These are phyloP conservation scores for Chaetoscypha palmicola DNA, from an alignment of 2,329 filamentous ascomycete genomes.

Conservation along the genomic window DNA sequence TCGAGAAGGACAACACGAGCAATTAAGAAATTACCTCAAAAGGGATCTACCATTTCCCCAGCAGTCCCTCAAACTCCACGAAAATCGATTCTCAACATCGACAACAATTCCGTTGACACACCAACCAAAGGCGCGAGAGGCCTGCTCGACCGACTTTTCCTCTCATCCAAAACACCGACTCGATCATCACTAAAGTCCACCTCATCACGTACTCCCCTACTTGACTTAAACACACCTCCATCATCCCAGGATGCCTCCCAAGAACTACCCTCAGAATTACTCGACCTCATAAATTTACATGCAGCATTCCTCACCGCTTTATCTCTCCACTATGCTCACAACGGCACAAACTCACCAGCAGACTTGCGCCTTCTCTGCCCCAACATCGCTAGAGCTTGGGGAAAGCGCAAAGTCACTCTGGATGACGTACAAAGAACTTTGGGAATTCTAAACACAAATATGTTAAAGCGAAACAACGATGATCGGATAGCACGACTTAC, in stretches of 20 bases:
- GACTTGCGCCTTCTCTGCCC: slow-evolving; percentile 56
- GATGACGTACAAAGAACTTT: slow-evolving; percentile 62
- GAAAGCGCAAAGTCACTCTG: slow-evolving; percentile 58
- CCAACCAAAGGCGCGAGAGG: slow-evolving; percentile 28
- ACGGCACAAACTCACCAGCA: slow-evolving; percentile 54
- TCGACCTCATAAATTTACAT: slow-evolving; percentile 58
- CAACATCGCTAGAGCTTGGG: slow-evolving; percentile 62
- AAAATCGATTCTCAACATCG: slow-evolving; percentile 15
- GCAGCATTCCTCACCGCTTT: slow-evolving; percentile 61
- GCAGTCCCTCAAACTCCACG: slow-evolving; percentile 24
- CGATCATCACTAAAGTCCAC: slow-evolving; percentile 14
- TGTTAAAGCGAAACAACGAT: slow-evolving; percentile 33
- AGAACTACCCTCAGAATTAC: slow-evolving; percentile 43
- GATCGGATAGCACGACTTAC: slow-evolving; percentile 31
- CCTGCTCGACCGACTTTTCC: slow-evolving; percentile 27
- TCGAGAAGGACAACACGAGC: slow-evolving; percentile 7
- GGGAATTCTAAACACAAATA: slow-evolving; percentile 45
- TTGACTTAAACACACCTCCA: slow-evolving; percentile 11
- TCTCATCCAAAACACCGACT: slow-evolving; percentile 22
- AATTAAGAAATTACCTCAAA: slow-evolving; percentile 13
- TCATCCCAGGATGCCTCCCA: slow-evolving; percentile 3
- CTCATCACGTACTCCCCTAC: slow-evolving; percentile 14
- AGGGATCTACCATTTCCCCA: background rate
- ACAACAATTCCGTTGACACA: slow-evolving; percentile 20
- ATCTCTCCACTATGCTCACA: slow-evolving; percentile 62